Conservation (phyloP, 139 green algal species). For the Micractinium conductrix region DNA sequence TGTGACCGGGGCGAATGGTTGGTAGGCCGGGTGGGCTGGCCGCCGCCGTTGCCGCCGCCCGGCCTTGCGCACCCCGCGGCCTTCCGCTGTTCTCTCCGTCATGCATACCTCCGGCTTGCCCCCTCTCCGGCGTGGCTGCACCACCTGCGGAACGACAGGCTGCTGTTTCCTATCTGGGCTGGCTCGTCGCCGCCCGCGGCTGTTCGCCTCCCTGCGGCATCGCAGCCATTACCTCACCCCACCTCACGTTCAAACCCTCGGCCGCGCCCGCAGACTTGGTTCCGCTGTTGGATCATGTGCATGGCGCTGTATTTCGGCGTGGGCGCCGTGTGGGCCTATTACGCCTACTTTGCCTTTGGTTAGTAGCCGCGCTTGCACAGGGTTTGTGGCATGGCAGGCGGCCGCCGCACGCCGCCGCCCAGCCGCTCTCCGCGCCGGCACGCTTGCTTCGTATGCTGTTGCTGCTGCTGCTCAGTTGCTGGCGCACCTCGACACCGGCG, state of each 20-base stretch:
- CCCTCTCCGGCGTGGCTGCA: too few relatives aligned
- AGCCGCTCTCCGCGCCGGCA: too few relatives aligned
- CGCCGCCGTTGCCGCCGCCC: neutral
- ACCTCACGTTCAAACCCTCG: too few relatives aligned
- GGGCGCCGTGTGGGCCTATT: slow-evolving; percentile 78
- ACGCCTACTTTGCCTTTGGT: slow-evolving; percentile 82
- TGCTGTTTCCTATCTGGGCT: too few relatives aligned
- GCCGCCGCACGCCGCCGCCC: too few relatives aligned
- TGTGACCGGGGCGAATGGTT: neutral
- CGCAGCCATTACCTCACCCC: too few relatives aligned
- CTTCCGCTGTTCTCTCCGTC: neutral
- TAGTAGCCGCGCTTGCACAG: neutral
- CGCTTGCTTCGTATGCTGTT: too few relatives aligned
- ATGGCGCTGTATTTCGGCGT: slow-evolving; percentile 79
- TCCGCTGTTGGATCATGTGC: slow-evolving; percentile 80
- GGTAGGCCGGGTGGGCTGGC: neutral
- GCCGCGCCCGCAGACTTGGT: slow-evolving; percentile 58
- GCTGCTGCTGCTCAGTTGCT: neutral
- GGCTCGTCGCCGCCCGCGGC: too few relatives aligned
- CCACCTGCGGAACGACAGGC: too few relatives aligned
- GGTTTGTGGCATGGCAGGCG: neutral
- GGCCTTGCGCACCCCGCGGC: neutral
- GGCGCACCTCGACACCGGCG: too few relatives aligned
- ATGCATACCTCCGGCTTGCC: too few relatives aligned
- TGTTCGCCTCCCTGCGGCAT: too few relatives aligned